Percentiles rank a stretch among this genome's conserved stretches.
These are phyloP conservation scores for Kwoniella pini DNA, from an alignment of 768 basidiomycete genomes.

Conservation along the genomic window DNA sequence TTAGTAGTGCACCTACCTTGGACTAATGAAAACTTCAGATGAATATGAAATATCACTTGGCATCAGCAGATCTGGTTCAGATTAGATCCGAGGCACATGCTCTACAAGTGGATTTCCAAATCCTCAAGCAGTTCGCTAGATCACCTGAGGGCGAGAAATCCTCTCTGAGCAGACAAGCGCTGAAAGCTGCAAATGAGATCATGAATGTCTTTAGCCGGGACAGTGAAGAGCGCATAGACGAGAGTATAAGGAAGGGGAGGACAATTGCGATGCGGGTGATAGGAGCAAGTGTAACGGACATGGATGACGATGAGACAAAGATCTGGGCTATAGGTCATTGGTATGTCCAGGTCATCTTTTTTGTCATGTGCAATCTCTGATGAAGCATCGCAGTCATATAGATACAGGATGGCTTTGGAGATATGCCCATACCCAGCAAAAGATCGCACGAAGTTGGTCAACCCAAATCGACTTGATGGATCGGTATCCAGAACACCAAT, in stretches of 20 bases:
- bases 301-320: conserved; percentile 45
- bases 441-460: conserved; percentile 93
- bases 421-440: conserved; percentile 89
- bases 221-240: not conserved
- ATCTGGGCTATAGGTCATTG: conserved; percentile 78
- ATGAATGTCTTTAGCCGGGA: conserved; percentile 73
- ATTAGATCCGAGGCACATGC: conserved; percentile 1
- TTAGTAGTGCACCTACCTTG: no score
- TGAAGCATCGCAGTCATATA: no score
- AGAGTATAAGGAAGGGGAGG: not conserved
- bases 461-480: conserved; percentile 94
- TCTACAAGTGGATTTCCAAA: conserved; percentile 28
- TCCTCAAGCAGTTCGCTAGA: conserved; percentile 21
- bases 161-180: conserved; percentile 26
- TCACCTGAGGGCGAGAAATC: conserved; percentile 7
- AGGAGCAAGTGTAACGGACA: conserved; percentile 54
- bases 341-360: conserved; percentile 2
- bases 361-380: no score
- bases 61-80: conserved; percentile 8
- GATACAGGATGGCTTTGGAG: conserved; percentile 91
- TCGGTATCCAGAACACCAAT: conserved; percentile 89
- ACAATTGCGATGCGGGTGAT: conserved; percentile 65
- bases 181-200: conserved; percentile 59
- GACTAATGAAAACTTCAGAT: conserved; percentile 12
- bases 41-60: conserved; percentile 11